Base-by-base conservation (phyloP, 2,329 filamentous ascomycete genomes). In the Talaromyces pinophilus region DNA sequence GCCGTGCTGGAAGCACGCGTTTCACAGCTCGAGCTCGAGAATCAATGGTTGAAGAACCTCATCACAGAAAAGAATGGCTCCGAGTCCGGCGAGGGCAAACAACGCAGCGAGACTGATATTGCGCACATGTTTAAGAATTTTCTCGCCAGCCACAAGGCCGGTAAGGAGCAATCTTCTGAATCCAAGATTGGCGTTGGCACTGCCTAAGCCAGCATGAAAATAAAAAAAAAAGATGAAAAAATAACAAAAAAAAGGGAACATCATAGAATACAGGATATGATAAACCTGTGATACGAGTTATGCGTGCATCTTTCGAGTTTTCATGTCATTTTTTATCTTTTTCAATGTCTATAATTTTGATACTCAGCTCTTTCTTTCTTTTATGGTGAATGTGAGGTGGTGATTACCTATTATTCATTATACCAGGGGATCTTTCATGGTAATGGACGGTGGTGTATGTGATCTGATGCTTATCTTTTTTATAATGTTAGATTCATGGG, bases 1-100 rank as follows among this genome's bases (percentile, higher is more conserved):
- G 83, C 86, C 19, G 82, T 83, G 19, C 84, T 96, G 6, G 91
- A 96, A 79, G 85, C 85, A 72, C 87, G 88, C 67, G 89, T 95
- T 64, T 85, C 86, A 66, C 89, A 92, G 73, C 85, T 94, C n/a
- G 90, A 92, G 81, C 90, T 89, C 72, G 90, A 93, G 80, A 93
- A 93, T 80, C 90, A 90, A 75, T 92, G 90, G 90, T 80, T 93
- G 70, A 91, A 91, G 83, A 90, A 90, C 76, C 83, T 93, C 44
- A 87, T 94, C 57, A 90, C 91, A 61, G 91, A 93, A 78, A 94
- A 93, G 84, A 92, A 92, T 71, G 90, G 87, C 22, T 55, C 52
- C 5, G 66, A 68, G 13, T 59, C 59, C 8, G 28, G 55, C 25
- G 75, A 78, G 64, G 72, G 71, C 25, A 65, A 50, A 15, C 72